A percentile compares a stretch with the other conserved stretches of the same genome.
Conservation (phyloP, 495 filamentous ascomycete genomes). For the Pyrenula aspistea region DNA sequence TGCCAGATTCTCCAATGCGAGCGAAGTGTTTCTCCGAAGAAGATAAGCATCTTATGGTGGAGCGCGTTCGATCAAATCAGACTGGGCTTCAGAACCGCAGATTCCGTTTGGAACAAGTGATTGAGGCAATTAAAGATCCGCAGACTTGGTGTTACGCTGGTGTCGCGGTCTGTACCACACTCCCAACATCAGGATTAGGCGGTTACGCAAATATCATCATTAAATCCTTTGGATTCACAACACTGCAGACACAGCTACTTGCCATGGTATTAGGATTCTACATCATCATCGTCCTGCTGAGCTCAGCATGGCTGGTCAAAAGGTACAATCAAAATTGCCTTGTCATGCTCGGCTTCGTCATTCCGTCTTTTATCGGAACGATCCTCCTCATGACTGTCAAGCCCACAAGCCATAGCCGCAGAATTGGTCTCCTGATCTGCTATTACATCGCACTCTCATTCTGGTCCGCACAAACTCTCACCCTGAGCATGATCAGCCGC, state of each 20-base stretch:
- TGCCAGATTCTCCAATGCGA: slow-evolving; percentile 39
- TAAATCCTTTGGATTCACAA: slow-evolving; percentile 27
- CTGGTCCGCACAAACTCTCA: slow-evolving; percentile 46
- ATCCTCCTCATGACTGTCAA: slow-evolving; percentile 51
- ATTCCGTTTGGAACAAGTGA: slow-evolving; percentile 34
- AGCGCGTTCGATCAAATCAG: slow-evolving; percentile 34
- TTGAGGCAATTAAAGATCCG: slow-evolving; percentile 29
- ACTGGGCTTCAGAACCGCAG: slow-evolving; percentile 41
- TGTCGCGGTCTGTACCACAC: slow-evolving; percentile 53
- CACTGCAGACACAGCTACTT: slow-evolving; percentile 30
- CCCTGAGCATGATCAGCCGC: slow-evolving; percentile 45
- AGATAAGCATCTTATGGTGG: slow-evolving; percentile 36
- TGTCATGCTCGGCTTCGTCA: slow-evolving; percentile 49
- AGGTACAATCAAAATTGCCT: slow-evolving; percentile 50
- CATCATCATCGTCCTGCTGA: slow-evolving; percentile 54
- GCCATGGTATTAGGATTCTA: slow-evolving; percentile 63
- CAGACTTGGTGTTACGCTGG: slow-evolving; percentile 34
- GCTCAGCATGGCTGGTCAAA: slow-evolving; percentile 52
- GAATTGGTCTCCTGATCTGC: slow-evolving; percentile 44
- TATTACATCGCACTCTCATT: slow-evolving; percentile 50
- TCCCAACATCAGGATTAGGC: slow-evolving; percentile 55
- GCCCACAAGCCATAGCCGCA: slow-evolving; percentile 29
- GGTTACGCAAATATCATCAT: slow-evolving; percentile 54
- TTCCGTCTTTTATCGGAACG: slow-evolving; percentile 52
- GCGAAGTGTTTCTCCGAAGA: slow-evolving; percentile 35